A percentile compares a stretch with the other conserved stretches of the same genome.
Conservation (phyloP, 345 rosid genomes). For the Aurinia saxatilis region DNA sequence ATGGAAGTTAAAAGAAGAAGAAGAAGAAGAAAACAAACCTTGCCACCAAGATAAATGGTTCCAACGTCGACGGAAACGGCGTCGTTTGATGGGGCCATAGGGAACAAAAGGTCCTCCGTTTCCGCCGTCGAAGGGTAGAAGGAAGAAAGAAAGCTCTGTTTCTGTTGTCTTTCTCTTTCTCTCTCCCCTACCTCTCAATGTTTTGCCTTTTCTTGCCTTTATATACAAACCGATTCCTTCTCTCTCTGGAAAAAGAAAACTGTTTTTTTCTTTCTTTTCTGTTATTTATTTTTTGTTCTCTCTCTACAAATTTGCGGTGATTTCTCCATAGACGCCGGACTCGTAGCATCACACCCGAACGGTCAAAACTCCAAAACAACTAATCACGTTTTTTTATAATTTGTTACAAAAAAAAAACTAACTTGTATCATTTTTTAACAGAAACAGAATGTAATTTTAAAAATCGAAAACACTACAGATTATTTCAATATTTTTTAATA, state of each 20-base stretch:
- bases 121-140: slow-evolving; percentile 17
- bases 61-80: slow-evolving; percentile 59
- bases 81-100: slow-evolving; percentile 58
- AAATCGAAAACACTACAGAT: no score
- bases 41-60: slow-evolving; percentile 86
- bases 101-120: slow-evolving; percentile 34
- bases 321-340: slow-evolving; percentile 27
- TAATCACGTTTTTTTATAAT: no score
- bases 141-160: not conserved
- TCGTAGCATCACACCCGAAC: slow-evolving; percentile 25
- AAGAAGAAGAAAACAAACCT: slow-evolving; percentile 31
- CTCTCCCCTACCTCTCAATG: slow-evolving; percentile 13
- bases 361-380: not conserved
- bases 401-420: no score
- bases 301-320: slow-evolving; percentile 13
- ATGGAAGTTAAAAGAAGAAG: no score
- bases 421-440: no score
- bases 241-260: slow-evolving; percentile 19
- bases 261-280: slow-evolving; percentile 1
- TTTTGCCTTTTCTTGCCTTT: slow-evolving; percentile 22
- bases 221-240: slow-evolving; percentile 26
- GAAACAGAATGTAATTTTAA: no score
- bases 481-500: no score
- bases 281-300: slow-evolving; percentile 16
- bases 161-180: not conserved